Base-by-base conservation (phyloP, 140 eudicot genomes). In the Cichorium intybus region DNA sequence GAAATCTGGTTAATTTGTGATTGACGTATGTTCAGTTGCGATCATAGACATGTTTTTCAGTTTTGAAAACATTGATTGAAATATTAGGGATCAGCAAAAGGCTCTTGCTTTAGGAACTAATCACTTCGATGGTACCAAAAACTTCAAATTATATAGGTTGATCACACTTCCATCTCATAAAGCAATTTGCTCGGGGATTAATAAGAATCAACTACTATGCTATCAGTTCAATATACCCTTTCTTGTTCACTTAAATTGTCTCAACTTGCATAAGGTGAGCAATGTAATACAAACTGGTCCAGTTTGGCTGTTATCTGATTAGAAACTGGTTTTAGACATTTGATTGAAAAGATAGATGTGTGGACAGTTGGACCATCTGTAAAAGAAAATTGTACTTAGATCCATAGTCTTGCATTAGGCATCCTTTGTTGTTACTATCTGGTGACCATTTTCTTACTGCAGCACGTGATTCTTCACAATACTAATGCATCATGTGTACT, bases 381-480 rank as follows among this genome's bases (percentile, higher is more conserved):
- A n/a, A n/a, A n/a, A n/a, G n/a, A n/a, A n/a, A n/a, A n/a, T n/a
- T n/a, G n/a, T n/a, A n/a, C n/a, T n/a, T n/a, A n/a, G 43, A 35
- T 35, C 43, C 43, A 35, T 35, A 15, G 15, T 35, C 43, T 4
- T n/a, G n/a, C n/a, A n/a, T n/a, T n/a, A n/a, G n/a, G n/a, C n/a
- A n/a, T n/a, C n/a, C n/a, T n/a, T n/a, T n/a, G n/a, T n/a, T 62
- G 24, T 62, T 62, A 23, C 24, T 62, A 11, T 62, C 17, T 43
- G n/a, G 9, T 41, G 24, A 41, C 23, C n/a, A 6, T 43, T 47
- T 4, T 62, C 20, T 2, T 10, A 21, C 39, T 46, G 17, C 26
- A 43, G 68, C 17, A 7, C 10, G 26, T 45, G 39, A 62, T 26
- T 45, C 43, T 27, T 41, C 18, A 29, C n/a, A n/a, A 26, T 21